Conservation (phyloP, 768 basidiomycete genomes). For the Floccularia luteovirens region DNA sequence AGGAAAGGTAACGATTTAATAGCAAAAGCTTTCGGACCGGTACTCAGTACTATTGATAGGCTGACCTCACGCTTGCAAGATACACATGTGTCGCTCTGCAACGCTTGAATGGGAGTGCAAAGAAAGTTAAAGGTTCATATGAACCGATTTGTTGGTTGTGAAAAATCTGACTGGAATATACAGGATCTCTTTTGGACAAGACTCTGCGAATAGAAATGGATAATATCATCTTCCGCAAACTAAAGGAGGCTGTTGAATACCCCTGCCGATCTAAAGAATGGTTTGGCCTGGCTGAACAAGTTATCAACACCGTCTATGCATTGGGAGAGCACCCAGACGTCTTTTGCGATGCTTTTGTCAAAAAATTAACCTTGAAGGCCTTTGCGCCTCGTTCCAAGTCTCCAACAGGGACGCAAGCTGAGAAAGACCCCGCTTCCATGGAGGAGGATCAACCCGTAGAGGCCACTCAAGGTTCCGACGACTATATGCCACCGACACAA, state of each 20-base stretch:
- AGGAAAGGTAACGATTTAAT: slow-evolving; percentile 59
- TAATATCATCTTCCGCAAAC: slow-evolving; percentile 73
- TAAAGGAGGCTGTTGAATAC: slow-evolving; percentile 74
- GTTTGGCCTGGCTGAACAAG: slow-evolving; percentile 97
- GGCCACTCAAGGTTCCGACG: slow-evolving; percentile 19
- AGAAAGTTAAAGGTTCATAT: slow-evolving; percentile 86
- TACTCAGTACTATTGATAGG: slow-evolving; percentile 29
- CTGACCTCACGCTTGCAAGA: slow-evolving; percentile 82
- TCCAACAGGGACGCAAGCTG: slow-evolving; percentile 12
- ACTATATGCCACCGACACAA: slow-evolving; percentile 2
- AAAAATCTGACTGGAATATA: background rate
- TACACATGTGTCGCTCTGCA: slow-evolving; percentile 94
- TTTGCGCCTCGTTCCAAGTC: slow-evolving; percentile 38
- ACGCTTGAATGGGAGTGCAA: slow-evolving; percentile 86
- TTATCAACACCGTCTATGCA: slow-evolving; percentile 91
- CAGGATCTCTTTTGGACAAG: slow-evolving; percentile 85
- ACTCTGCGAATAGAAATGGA: slow-evolving; percentile 84
- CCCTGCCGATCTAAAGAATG: slow-evolving; percentile 85
- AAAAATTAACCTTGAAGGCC: slow-evolving; percentile 66
- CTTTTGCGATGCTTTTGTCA: slow-evolving; percentile 75
- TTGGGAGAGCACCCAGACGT: slow-evolving; percentile 90
- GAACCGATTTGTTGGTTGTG: background rate
- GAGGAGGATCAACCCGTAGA: slow-evolving; percentile 43
- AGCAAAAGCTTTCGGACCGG: background rate
- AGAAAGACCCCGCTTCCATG: slow-evolving; percentile 42